These are phyloP conservation scores for Wickerhamiella azymoides DNA, from an alignment of 805 yeast genomes.

Conservation along the genomic window DNA sequence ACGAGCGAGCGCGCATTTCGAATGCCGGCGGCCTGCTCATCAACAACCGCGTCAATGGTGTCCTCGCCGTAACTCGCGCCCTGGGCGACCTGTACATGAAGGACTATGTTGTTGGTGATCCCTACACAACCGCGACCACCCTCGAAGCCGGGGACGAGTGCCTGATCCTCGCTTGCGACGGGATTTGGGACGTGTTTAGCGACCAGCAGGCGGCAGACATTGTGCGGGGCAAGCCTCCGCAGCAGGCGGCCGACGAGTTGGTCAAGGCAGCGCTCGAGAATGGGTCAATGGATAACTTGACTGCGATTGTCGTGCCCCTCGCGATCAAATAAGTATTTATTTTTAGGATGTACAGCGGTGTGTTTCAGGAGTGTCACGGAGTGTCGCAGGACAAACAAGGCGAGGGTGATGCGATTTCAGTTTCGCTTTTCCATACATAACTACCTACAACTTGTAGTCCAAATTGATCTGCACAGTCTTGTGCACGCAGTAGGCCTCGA, in stretches of 20 bases:
- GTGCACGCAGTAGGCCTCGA: constrained; percentile 70
- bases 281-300: constrained; percentile 79
- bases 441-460: constrained; percentile 15
- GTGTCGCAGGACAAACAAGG: no score
- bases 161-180: constrained; percentile 87
- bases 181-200: constrained; percentile 86
- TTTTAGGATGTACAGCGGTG: no score
- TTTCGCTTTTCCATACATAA: neutral
- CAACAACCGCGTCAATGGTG: constrained; percentile 89
- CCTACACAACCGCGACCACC: constrained; percentile 82
- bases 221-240: constrained; percentile 38
- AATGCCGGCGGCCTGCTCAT: constrained; percentile 75
- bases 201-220: constrained; percentile 75
- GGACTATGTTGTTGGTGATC: constrained; percentile 74
- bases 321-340: constrained; percentile 21
- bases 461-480: constrained; percentile 52
- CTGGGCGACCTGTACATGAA: constrained; percentile 91
- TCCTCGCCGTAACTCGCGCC: constrained; percentile 86
- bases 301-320: constrained; percentile 74
- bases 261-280: constrained; percentile 63
- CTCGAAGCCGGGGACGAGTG: constrained; percentile 55
- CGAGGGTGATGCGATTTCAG: no score
- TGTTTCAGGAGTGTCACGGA: no score
- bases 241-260: constrained; percentile 50
- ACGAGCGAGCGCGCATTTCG: constrained; percentile 63